Evolutionary conservation across 495 filamentous ascomycete species (phyloP), one percentile per base, ranked within the genome.

Genomic region (Penicillium steckii): DNA sequence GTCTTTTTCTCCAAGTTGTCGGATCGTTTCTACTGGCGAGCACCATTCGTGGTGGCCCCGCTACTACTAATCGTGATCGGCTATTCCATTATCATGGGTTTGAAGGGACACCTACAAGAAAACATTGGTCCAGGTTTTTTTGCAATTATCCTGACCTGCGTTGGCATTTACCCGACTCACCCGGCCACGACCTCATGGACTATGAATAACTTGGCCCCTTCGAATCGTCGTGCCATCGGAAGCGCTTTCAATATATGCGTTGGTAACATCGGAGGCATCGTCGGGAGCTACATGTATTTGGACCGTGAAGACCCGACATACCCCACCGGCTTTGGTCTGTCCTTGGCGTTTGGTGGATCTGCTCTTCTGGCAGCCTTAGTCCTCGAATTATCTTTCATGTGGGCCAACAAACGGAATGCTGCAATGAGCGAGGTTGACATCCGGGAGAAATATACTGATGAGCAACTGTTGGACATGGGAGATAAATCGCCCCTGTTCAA

Each of bases 401-500:
- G 44, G 44, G 62, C 21, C 18, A 69, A 69, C 46, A 53, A 38
- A 48, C 37, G 44, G 40, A 71, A 67, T 43, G 53, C 10, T 6
- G 50, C 40, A 17, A 30, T 73, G 18, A 48, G 17, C 18, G 72
- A 67, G 56, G 56, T 44, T 19, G 71, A 70, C 46, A 59, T 69
- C 24, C 51, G 60, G 33, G 63, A 53, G 44, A 64, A 46, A 38
- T 75, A 69, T 33, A 63, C 43, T 0, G 65, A 73, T 32, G 68
- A 69, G 12, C 54, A 73, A 49, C 43, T 76, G 44, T 53, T 73
- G 27, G 64, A 68, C 12, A 64, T 77, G 70, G 76, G 74, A 0
- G 72, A 77, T 57, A 66, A 65, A 55, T 68, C 62, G 10, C 72
- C 74, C 5, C 48, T 72, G 13, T 76, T 74, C 55, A 70, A 59